These are phyloP conservation scores for Esteya vermicola DNA, from an alignment of 2,329 filamentous ascomycete genomes.

Conservation along the genomic window DNA sequence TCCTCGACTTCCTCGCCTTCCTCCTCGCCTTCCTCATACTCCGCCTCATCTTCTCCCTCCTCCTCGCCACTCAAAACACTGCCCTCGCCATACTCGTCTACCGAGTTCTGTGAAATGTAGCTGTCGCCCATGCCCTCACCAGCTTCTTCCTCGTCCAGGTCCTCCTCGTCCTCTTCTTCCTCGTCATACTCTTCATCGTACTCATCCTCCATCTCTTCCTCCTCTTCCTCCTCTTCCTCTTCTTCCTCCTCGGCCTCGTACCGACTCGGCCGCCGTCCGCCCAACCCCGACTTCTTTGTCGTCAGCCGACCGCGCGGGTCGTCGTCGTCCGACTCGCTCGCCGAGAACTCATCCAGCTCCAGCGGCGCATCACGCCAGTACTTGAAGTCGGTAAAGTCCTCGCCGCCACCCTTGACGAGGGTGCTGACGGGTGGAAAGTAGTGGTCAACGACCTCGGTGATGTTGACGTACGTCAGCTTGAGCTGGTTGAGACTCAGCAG, in stretches of 20 bases:
- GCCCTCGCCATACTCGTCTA: slow-evolving; percentile 23
- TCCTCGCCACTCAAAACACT: slow-evolving; percentile 28
- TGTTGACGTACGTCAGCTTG: slow-evolving; percentile 92
- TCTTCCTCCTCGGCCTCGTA: slow-evolving; percentile 20
- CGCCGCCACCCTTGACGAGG: slow-evolving; percentile 75
- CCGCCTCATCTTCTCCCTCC: slow-evolving; percentile 26
- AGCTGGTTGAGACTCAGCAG: slow-evolving; percentile 84
- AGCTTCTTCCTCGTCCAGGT: slow-evolving; percentile 25
- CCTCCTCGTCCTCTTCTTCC: slow-evolving; percentile 27
- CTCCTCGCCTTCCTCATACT: slow-evolving; percentile 23
- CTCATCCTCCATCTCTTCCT: slow-evolving; percentile 23
- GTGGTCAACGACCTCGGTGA: slow-evolving; percentile 94
- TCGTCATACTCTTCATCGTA: slow-evolving; percentile 28
- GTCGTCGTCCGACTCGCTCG: slow-evolving; percentile 54
- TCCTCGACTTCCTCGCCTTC: slow-evolving; percentile 16
- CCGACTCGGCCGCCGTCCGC: slow-evolving; percentile 31
- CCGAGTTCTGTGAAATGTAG: slow-evolving; percentile 24
- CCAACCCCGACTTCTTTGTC: no score
- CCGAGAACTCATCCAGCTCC: slow-evolving; percentile 78
- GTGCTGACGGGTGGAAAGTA: slow-evolving; percentile 90
- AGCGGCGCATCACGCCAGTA: slow-evolving; percentile 85
- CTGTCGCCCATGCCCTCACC: slow-evolving; percentile 30
- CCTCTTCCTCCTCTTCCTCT: slow-evolving; percentile 18
- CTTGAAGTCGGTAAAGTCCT: slow-evolving; percentile 92
- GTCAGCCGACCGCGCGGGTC: slow-evolving; percentile 1